Base-by-base conservation (phyloP, 163 green algal genomes). In the Scenedesmus sp. region DNA sequence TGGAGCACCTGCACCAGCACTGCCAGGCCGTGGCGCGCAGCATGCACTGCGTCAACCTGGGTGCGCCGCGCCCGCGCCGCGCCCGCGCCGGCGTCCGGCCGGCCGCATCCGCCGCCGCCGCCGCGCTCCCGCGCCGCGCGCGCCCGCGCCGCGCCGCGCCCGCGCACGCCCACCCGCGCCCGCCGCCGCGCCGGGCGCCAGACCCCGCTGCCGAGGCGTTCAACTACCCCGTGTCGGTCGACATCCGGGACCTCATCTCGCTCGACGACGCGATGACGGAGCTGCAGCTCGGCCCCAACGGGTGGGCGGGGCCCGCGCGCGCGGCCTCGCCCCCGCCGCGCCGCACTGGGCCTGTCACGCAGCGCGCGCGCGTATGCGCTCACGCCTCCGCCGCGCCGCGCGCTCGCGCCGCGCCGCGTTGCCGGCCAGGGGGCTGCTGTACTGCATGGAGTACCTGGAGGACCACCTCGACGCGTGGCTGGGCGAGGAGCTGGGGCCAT, bases 361-460 rank as follows among this genome's bases (percentile, higher is more conserved):
- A n/a, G n/a, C n/a, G n/a, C n/a, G n/a, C n/a, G n/a, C n/a, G n/a
- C n/a, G n/a, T n/a, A n/a, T n/a, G n/a, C n/a, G n/a, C n/a, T n/a
- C n/a, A n/a, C n/a, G n/a, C n/a, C n/a, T n/a, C n/a, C n/a, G n/a
- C n/a, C n/a, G n/a, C n/a, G n/a, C n/a, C n/a, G n/a, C n/a, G n/a
- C n/a, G n/a, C n/a, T n/a, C n/a, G n/a, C n/a, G n/a, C n/a, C n/a
- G n/a, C n/a, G n/a, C n/a, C n/a, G n/a, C n/a, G n/a, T n/a, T 57
- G 48, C 18, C n/a, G n/a, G n/a, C n/a, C 76, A 92, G 87, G 0
- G 88, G 84, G 22, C 87, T 99, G 77, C 75, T 99, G 51, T 98
- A 97, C 80, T 98, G 94, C 90, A 99, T 99, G 96, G 96, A 99
- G 84, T 98, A 97, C 66, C 50, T 98, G 57, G 96, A 99, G 80